These are phyloP conservation scores for Amanita polypyramis DNA, from an alignment of 768 basidiomycete genomes.

Conservation along the genomic window DNA sequence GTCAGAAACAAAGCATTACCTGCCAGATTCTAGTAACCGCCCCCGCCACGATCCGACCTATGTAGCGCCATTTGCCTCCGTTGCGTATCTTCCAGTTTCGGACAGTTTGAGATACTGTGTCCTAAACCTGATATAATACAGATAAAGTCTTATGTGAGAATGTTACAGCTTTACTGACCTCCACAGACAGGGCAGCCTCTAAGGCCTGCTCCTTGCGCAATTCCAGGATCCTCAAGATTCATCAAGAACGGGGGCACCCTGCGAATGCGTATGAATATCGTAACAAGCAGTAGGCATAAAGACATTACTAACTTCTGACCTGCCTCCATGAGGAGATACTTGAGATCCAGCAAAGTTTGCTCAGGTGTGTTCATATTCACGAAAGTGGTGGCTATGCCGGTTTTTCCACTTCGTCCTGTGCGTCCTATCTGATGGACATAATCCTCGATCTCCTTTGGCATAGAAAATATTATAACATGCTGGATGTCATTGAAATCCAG, in stretches of 20 bases:
- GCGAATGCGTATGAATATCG: neutral
- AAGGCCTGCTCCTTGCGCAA: conserved; percentile 56
- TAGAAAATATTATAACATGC: conserved; percentile 97
- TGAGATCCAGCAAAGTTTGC: conserved; percentile 92
- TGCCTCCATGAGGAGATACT: conserved; percentile 93
- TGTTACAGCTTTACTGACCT: conserved; percentile 38
- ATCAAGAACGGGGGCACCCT: conserved; percentile 92
- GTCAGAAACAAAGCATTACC: no score
- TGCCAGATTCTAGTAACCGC: conserved; percentile 23
- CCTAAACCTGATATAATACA: conserved; percentile 30
- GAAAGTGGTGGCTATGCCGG: conserved; percentile 97
- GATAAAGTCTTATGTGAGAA: neutral
- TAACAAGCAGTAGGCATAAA: neutral
- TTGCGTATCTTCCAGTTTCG: conserved; percentile 91
- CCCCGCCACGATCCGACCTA: conserved; percentile 56
- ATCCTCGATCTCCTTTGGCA: conserved; percentile 99
- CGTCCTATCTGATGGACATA: conserved; percentile 99
- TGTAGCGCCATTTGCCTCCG: conserved; percentile 87
- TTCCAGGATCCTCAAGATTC: conserved; percentile 85
- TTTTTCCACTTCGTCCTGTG: conserved; percentile 95
- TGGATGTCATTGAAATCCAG: conserved; percentile 98
- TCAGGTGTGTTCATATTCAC: conserved; percentile 97
- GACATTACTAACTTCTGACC: conserved; percentile 74
- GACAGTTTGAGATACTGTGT: conserved; percentile 90
- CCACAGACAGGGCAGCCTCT: conserved; percentile 91